phyloP scores from a whole-genome alignment of 306 rosid genomes.

The Gillenia trifoliata region DNA sequence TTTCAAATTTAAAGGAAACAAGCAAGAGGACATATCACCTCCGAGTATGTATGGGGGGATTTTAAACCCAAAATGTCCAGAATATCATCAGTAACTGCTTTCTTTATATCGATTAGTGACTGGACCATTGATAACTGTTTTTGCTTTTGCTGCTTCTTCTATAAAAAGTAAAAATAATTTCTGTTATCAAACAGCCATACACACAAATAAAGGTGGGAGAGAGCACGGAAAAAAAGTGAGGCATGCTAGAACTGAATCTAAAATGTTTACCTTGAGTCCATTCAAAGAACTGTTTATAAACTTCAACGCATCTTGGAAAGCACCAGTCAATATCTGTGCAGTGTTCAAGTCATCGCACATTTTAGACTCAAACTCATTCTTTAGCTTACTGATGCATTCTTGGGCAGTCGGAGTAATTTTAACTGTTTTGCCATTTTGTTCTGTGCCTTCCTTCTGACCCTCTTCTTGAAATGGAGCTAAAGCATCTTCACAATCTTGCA shows the following conservation, averaged over 20 bases:
- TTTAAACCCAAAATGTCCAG: conserved; percentile 59
- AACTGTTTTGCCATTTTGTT: conserved; percentile 40
- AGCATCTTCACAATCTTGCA: conserved; percentile 75
- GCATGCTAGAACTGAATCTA: conserved; percentile 1
- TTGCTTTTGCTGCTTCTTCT: conserved; percentile 69
- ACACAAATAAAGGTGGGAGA: neutral
- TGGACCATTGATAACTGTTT: conserved; percentile 49
- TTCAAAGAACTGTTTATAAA: conserved; percentile 61
- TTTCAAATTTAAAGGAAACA: neutral
- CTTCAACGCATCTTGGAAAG: conserved; percentile 82
- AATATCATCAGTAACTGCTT: conserved; percentile 48
- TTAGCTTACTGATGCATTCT: conserved; percentile 58
- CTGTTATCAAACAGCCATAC: neutral
- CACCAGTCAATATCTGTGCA: conserved; percentile 73
- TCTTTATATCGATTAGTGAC: conserved; percentile 57
- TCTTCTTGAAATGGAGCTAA: conserved; percentile 55
- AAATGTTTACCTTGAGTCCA: conserved; percentile 55
- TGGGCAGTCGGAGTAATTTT: conserved; percentile 48
- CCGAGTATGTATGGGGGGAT: conserved; percentile 44
- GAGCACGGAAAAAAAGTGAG: neutral
- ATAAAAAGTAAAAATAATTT: conserved; percentile 21
- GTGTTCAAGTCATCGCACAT: conserved; percentile 95
- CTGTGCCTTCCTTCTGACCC: conserved; percentile 26
- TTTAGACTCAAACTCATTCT: conserved; percentile 62
- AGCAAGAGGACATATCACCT: conserved; percentile 43